Evolutionary conservation across 352 stramenopile genomes (phyloP).

Genomic region (Pythium monospermum): DNA sequence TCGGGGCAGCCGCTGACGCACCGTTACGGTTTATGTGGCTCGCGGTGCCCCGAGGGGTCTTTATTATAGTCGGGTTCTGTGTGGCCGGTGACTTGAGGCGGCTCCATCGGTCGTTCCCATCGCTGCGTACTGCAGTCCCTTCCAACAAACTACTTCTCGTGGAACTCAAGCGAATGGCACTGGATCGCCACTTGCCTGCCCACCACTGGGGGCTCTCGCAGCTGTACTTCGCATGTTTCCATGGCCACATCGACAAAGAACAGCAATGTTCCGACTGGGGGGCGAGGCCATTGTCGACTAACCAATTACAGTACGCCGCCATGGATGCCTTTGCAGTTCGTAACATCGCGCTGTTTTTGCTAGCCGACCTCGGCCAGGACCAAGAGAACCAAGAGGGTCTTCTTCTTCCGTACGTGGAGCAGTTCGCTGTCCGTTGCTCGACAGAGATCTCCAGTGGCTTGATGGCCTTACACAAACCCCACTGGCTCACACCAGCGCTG

Average conservation of each 20-base stretch:
- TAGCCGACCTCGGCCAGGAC: slow-evolving; percentile 29
- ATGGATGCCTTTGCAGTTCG: slow-evolving; percentile 49
- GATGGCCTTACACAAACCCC: too few relatives aligned
- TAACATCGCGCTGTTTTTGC: slow-evolving; percentile 35
- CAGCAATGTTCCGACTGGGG: slow-evolving; percentile 66
- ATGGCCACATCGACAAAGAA: slow-evolving; percentile 45
- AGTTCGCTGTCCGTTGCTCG: slow-evolving; percentile 28
- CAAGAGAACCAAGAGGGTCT: neutral
- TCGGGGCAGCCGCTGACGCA: slow-evolving; percentile 27
- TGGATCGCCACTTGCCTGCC: slow-evolving; percentile 40
- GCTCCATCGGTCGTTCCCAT: slow-evolving; percentile 47
- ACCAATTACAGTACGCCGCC: slow-evolving; percentile 49
- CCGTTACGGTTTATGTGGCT: slow-evolving; percentile 42
- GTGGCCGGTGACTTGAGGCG: slow-evolving; percentile 44
- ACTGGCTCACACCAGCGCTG: slow-evolving; percentile 19
- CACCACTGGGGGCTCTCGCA: slow-evolving; percentile 50
- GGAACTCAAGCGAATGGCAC: slow-evolving; percentile 48
- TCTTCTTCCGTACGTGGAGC: slow-evolving; percentile 13
- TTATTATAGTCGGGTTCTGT: slow-evolving; percentile 51
- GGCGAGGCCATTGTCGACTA: slow-evolving; percentile 28
- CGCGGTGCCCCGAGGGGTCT: slow-evolving; percentile 16
- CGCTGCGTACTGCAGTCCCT: slow-evolving; percentile 5
- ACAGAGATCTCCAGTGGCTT: too few relatives aligned
- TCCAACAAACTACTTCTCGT: slow-evolving; percentile 22
- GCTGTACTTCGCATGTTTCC: slow-evolving; percentile 35